These are phyloP conservation scores for Acacia melanoxylon DNA, from an alignment of 306 rosid species.

Conservation along the genomic window DNA sequence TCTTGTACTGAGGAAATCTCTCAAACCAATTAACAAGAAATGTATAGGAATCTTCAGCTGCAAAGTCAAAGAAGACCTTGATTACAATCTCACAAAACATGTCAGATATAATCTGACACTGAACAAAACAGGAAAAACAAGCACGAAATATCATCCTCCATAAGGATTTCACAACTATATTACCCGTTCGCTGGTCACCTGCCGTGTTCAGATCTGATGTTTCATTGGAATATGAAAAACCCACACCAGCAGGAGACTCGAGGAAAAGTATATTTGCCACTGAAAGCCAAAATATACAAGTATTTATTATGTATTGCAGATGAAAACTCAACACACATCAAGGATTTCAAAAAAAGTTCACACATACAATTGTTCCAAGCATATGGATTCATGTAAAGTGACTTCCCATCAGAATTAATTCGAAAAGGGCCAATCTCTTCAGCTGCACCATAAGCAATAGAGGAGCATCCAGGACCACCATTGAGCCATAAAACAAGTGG, in stretches of 20 bases:
- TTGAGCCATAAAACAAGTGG: slow-evolving; percentile 95
- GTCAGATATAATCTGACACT: background rate
- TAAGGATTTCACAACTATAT: background rate
- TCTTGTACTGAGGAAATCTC: slow-evolving; percentile 92
- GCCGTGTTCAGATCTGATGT: slow-evolving; percentile 71
- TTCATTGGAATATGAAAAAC: slow-evolving; percentile 84
- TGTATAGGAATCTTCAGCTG: slow-evolving; percentile 86
- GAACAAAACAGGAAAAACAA: slow-evolving; percentile 23
- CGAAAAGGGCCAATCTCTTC: slow-evolving; percentile 95
- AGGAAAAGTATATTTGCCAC: slow-evolving; percentile 94
- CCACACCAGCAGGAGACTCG: slow-evolving; percentile 98
- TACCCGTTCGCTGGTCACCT: slow-evolving; percentile 94
- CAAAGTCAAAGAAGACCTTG: slow-evolving; percentile 36
- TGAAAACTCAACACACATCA: background rate
- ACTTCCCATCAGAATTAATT: slow-evolving; percentile 74
- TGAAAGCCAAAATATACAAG: slow-evolving; percentile 35
- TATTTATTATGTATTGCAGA: background rate
- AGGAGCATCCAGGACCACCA: slow-evolving; percentile 99
- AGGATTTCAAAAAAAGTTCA: background rate
- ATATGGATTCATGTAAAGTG: slow-evolving; percentile 83
- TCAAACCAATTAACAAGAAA: slow-evolving; percentile 93
- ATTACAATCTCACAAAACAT: slow-evolving; percentile 25
- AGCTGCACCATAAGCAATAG: slow-evolving; percentile 93
- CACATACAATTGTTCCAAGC: slow-evolving; percentile 84
- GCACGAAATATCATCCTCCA: slow-evolving; percentile 18